Evolutionary conservation across 2,329 filamentous ascomycete genomes (phyloP).

Genomic region (Colletotrichum musae): DNA sequence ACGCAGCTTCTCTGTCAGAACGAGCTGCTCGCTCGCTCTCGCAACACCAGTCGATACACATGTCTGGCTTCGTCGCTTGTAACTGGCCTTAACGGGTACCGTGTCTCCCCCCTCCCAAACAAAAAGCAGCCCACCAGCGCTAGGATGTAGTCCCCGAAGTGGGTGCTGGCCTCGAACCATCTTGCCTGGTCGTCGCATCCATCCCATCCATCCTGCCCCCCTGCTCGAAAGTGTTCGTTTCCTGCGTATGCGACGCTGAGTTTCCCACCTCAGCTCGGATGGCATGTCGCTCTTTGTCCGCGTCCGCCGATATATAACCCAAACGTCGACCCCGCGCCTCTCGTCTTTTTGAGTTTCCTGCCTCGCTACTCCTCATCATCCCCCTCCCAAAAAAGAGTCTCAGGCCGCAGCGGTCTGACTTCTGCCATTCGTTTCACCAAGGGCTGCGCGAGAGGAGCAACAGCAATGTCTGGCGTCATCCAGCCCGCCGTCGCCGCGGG

Average conservation of each 20-base stretch:
- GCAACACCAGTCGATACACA: constrained; percentile 9
- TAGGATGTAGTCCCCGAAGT: constrained; percentile 33
- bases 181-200: constrained; percentile 38
- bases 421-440: constrained; percentile 31
- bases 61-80: constrained; percentile 11
- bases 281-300: constrained; percentile 17
- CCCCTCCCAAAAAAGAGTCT: constrained; percentile 13
- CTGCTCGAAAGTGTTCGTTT: constrained; percentile 15
- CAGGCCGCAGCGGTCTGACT: constrained; percentile 7
- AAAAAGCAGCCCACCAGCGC: constrained; percentile 4
- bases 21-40: neutral
- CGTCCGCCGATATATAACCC: constrained; percentile 27
- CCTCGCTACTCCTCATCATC: constrained; percentile 14
- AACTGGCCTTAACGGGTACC: constrained; percentile 33
- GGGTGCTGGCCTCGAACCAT: constrained; percentile 30
- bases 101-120: neutral
- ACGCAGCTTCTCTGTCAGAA: constrained; percentile 13
- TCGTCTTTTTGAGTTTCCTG: constrained; percentile 21
- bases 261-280: constrained; percentile 22
- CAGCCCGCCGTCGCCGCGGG: constrained; percentile 18
- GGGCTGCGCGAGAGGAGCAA: constrained; percentile 20
- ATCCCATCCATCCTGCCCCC: neutral
- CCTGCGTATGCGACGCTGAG: constrained; percentile 18
- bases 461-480: constrained; percentile 30
- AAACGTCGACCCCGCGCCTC: constrained; percentile 2